Base-by-base conservation (phyloP, 176 grass and related monocot species). In the Avena eriantha region DNA sequence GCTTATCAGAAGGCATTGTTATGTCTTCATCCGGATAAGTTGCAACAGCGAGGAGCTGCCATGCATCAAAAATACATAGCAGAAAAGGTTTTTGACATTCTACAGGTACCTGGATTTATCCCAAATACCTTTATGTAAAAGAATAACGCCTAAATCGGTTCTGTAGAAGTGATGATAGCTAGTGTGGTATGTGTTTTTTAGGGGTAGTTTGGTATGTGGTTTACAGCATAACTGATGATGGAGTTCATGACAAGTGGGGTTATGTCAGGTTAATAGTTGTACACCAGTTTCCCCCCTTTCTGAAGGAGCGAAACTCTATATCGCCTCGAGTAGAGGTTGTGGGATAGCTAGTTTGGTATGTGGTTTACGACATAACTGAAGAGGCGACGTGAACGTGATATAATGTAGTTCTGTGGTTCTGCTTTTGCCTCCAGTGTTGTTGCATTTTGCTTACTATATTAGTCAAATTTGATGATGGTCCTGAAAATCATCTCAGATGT, bases 21-120 rank as follows among this genome's bases (percentile, higher is more conserved):
- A 56, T 96, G 85, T n/a, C 83, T 96, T 73, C 97, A 99, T 90
- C 97, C 97, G 36, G 97, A 99, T 88, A 99, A 99, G 68, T 86
- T 99, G 82, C 94, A 99, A 49, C 94, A 96, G 23, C 82, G 94
- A 75, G 90, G 89, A 39, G 92, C 65, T 89, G 82, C 84, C n/a
- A 71, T 67, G 22, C 94, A 96, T 83, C 90, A 99, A 47, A 99
- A 93, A 80, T 96, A 94, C 72, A 85, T 99, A 80, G 97, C 94
- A 60, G 92, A 99, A 91, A 94, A 90, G 73, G 94, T 96, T 90
- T 96, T 99, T 69, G 90, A 93, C 19, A 96, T 99, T 91, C 80
- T 99, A 88, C 94, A 99, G 97, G 97, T 99, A 99, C 51, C 77
- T n/a, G 63, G 47, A 76, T 31, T 92, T 76, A 68, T 69, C 81